Conservation (phyloP, 192 early-diverging fungal genomes). For the Backusella tuberculispora region DNA sequence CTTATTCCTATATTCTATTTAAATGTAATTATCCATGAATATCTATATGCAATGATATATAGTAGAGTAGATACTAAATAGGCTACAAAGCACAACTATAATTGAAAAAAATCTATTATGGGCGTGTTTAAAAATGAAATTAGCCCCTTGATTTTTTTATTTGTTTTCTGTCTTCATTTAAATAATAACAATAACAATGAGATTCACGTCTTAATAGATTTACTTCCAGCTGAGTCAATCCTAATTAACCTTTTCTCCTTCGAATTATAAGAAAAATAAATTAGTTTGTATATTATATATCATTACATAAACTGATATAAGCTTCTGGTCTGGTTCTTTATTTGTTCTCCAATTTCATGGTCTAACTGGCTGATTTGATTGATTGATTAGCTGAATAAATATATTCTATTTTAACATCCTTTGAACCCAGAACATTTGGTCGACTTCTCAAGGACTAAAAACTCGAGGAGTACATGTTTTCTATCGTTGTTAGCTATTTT, state of each 20-base stretch:
- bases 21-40: no score
- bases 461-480: neutral
- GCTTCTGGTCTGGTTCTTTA: no score
- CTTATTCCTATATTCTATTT: neutral
- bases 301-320: no score
- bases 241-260: neutral
- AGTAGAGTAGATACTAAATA: no score
- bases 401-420: neutral
- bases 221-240: conserved; percentile 1
- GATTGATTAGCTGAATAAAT: neutral
- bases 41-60: no score
- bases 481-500: neutral
- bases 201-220: neutral
- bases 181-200: neutral
- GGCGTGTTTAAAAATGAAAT: conserved; percentile 16
- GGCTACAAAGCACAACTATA: neutral
- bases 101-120: conserved; percentile 2
- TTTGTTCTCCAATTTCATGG: no score
- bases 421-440: neutral
- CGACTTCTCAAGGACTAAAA: neutral
- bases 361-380: neutral
- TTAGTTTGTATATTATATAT: no score
- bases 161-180: conserved; percentile 1
- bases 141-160: neutral
- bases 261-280: neutral